A percentile compares a stretch with the other conserved stretches of the same genome.
Evolutionary conservation across 495 filamentous ascomycete species (phyloP).

Genomic region (Talaromyces thailandensis): DNA sequence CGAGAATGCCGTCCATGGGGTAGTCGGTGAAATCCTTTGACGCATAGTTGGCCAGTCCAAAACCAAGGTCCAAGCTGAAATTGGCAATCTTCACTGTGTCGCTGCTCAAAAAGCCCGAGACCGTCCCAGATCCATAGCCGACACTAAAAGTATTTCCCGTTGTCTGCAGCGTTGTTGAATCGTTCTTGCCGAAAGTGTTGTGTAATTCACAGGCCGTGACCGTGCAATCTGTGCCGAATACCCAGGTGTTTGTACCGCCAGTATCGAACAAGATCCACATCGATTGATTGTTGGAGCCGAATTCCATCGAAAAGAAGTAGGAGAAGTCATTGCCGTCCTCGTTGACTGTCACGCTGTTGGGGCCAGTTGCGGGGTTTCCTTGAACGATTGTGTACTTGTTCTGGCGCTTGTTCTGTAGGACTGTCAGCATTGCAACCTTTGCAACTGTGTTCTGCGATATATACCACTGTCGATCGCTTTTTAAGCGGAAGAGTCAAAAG

Average conservation of each 20-base stretch:
- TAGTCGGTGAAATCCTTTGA: conserved; percentile 63
- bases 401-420: conserved; percentile 20
- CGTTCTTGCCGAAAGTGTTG: conserved; percentile 51
- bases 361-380: conserved; percentile 39
- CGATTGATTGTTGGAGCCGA: conserved; percentile 55
- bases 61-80: conserved; percentile 48
- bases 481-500: conserved; percentile 22
- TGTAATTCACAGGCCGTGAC: conserved; percentile 53
- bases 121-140: conserved; percentile 62
- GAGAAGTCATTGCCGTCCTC: conserved; percentile 71
- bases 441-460: neutral
- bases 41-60: conserved; percentile 60
- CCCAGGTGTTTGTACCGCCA: conserved; percentile 69
- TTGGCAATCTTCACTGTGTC: conserved; percentile 60
- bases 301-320: conserved; percentile 61
- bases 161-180: conserved; percentile 48
- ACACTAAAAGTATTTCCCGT: conserved; percentile 45
- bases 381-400: conserved; percentile 50
- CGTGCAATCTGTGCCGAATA: conserved; percentile 59
- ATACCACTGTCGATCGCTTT: conserved; percentile 13
- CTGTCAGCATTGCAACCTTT: conserved; percentile 1
- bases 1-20: conserved; percentile 82
- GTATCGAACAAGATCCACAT: conserved; percentile 74
- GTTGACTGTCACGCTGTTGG: conserved; percentile 55
- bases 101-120: conserved; percentile 50